phyloP scores from a whole-genome alignment of 2,329 filamentous ascomycete genomes.

The Allantophomopsis lycopodina region DNA sequence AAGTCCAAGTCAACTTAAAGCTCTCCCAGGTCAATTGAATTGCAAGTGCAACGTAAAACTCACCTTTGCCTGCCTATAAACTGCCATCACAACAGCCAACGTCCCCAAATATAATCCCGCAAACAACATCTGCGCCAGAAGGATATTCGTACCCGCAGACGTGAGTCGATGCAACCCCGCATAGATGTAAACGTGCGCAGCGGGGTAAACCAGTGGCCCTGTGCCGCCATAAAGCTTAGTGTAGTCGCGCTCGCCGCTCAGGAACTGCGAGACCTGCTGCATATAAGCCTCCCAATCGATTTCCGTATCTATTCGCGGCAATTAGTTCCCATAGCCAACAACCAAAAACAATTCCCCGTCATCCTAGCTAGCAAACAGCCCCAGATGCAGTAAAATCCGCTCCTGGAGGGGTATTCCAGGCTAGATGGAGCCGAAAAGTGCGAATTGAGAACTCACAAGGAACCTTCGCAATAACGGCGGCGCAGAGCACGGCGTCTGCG shows the following conservation, averaged over 20 bases:
- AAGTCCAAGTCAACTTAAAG: constrained; percentile 3
- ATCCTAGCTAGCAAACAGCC: too few relatives aligned
- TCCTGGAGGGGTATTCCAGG: too few relatives aligned
- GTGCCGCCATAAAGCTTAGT: constrained; percentile 74
- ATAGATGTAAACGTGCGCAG: constrained; percentile 87
- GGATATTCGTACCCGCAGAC: constrained; percentile 59
- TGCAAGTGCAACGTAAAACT: constrained; percentile 4
- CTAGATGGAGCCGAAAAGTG: too few relatives aligned
- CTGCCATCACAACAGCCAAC: constrained; percentile 64
- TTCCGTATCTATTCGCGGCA: constrained; percentile 59
- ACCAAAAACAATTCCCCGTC: too few relatives aligned
- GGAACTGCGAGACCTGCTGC: constrained; percentile 73
- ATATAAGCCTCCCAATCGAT: constrained; percentile 98
- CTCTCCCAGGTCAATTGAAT: background rate
- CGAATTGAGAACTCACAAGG: constrained; percentile 48
- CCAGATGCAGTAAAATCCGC: too few relatives aligned
- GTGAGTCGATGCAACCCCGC: constrained; percentile 67
- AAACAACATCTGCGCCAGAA: constrained; percentile 75
- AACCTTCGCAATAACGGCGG: constrained; percentile 64
- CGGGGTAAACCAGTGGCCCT: constrained; percentile 89
- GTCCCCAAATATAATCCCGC: constrained; percentile 64
- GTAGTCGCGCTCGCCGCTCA: constrained; percentile 82
- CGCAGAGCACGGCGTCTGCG: constrained; percentile 59
- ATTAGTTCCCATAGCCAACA: too few relatives aligned
- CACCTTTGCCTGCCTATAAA: constrained; percentile 65